phyloP scores from a whole-genome alignment of 1,139 yeast species.

The Saccharomyces hybrid region DNA sequence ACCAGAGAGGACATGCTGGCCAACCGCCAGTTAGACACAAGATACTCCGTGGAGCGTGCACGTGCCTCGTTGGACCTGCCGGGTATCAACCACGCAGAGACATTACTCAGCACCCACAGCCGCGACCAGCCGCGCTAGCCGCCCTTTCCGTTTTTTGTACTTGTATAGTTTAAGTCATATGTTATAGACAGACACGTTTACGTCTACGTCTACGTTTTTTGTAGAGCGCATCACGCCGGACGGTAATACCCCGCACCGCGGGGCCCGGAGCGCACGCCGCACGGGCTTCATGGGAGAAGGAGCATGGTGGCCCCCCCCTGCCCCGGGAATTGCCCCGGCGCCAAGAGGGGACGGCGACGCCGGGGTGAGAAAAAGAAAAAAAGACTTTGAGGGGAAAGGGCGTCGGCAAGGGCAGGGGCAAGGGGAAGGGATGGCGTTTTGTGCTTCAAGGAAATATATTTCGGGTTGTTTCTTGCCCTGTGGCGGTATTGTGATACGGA shows the following conservation, averaged over 20 bases:
- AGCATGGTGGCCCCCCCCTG: background rate
- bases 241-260: background rate
- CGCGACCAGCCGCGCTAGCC: conserved; percentile 2
- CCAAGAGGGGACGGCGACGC: background rate
- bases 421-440: conserved; percentile 1
- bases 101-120: conserved; percentile 24
- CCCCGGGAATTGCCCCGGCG: background rate
- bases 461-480: background rate
- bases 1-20: conserved; percentile 34
- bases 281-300: background rate
- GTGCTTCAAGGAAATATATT: background rate
- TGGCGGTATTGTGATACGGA: background rate
- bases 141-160: too few relatives aligned
- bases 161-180: background rate
- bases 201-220: background rate
- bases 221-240: background rate
- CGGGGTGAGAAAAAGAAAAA: background rate
- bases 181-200: background rate
- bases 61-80: conserved; percentile 36
- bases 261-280: background rate
- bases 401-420: conserved; percentile 1
- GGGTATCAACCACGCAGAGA: conserved; percentile 34
- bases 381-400: background rate
- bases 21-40: conserved; percentile 32
- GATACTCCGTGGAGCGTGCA: conserved; percentile 35